Evolutionary conservation across 768 basidiomycete genomes (phyloP).

Genomic region (Daedaleopsis sinensis): DNA sequence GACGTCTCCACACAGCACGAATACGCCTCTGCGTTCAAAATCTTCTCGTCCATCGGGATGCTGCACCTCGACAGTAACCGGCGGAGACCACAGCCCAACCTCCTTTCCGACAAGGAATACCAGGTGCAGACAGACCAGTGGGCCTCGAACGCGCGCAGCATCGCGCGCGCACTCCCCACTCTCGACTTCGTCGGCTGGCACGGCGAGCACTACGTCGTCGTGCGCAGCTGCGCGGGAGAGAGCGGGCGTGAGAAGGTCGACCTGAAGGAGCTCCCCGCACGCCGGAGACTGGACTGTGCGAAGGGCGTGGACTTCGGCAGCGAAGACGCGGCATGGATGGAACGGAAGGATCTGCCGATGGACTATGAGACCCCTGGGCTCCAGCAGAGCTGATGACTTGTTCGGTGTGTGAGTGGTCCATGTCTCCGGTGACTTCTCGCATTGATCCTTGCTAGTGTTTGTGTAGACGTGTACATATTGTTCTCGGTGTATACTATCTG

Average conservation of each 20-base stretch:
- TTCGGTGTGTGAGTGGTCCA: not conserved
- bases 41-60: constrained; percentile 56
- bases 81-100: constrained; percentile 56
- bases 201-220: constrained; percentile 70
- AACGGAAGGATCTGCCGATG: constrained; percentile 76
- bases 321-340: constrained; percentile 66
- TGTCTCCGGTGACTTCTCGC: not conserved
- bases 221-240: constrained; percentile 36
- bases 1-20: constrained; percentile 43
- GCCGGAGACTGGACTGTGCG: constrained; percentile 61
- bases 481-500: not conserved
- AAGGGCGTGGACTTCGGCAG: constrained; percentile 67
- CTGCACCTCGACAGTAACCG: constrained; percentile 57
- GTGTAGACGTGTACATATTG: not conserved
- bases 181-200: constrained; percentile 77
- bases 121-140: constrained; percentile 59
- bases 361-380: constrained; percentile 68
- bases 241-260: constrained; percentile 35
- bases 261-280: constrained; percentile 61
- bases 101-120: constrained; percentile 63
- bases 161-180: constrained; percentile 52
- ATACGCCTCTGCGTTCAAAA: constrained; percentile 50
- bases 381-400: constrained; percentile 29
- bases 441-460: not conserved
- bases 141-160: constrained; percentile 50